Conservation (phyloP, 2,329 filamentous ascomycete species). For the Endothia cerciana region DNA sequence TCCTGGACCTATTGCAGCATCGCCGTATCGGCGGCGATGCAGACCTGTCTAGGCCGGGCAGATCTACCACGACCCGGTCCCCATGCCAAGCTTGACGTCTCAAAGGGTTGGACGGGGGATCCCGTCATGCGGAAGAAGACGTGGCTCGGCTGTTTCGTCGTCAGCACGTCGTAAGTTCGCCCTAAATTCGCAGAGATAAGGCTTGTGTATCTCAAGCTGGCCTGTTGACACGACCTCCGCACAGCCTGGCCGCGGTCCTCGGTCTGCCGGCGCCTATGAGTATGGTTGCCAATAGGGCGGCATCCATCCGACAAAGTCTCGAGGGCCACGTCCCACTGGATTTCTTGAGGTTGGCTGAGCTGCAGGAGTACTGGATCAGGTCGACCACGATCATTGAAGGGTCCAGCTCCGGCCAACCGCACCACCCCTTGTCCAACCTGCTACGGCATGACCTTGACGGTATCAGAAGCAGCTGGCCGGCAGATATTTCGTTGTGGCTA, state of each 20-base stretch:
- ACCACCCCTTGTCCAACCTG: not conserved
- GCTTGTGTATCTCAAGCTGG: not conserved
- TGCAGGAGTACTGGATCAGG: conserved; percentile 7
- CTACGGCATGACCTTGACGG: not conserved
- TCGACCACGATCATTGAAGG: not conserved
- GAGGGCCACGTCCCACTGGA: not conserved
- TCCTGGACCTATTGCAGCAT: conserved; percentile 7
- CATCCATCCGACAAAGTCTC: not conserved
- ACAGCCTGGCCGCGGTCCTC: not conserved
- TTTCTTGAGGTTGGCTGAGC: not conserved
- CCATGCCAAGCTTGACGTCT: not conserved
- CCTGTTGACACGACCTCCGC: not conserved
- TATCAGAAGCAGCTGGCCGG: not conserved
- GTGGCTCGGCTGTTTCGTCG: conserved; percentile 3
- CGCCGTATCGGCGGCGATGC: conserved; percentile 1
- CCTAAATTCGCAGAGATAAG: not conserved
- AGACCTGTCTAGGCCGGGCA: not conserved
- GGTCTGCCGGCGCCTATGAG: conserved; percentile 5
- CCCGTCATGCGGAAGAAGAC: not conserved
- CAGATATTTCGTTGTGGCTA: not conserved
- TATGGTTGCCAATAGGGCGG: not conserved
- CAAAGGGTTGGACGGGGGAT: conserved; percentile 4
- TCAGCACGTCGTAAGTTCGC: conserved; percentile 3
- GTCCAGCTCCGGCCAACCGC: not conserved
- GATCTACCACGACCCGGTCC: not conserved